Conservation (phyloP, 805 yeast genomes). For the Danielia reshetovae region DNA sequence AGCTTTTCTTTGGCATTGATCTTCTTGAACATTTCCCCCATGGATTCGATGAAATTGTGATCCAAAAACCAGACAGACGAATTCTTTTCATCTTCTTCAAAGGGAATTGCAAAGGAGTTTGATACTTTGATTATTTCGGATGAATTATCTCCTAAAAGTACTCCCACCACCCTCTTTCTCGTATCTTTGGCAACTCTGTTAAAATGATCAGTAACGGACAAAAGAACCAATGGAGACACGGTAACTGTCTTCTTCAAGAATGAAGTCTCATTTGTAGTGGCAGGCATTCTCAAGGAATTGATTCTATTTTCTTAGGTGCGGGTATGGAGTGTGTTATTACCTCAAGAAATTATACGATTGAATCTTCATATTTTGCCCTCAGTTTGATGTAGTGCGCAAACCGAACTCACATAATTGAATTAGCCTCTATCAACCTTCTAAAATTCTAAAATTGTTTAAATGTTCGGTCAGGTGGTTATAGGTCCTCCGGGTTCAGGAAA, state of each 20-base stretch:
- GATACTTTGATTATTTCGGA: constrained; percentile 64
- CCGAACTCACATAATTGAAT: too few relatives aligned
- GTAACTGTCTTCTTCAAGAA: constrained; percentile 59
- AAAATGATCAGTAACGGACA: constrained; percentile 94
- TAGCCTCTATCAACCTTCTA: too few relatives aligned
- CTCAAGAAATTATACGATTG: too few relatives aligned
- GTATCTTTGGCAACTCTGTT: constrained; percentile 71
- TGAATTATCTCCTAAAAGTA: constrained; percentile 77
- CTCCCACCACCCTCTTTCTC: constrained; percentile 89
- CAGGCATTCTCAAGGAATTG: constrained; percentile 16
- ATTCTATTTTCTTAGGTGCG: background rate
- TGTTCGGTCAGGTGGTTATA: constrained; percentile 86
- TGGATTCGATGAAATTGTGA: constrained; percentile 91
- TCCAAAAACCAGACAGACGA: constrained; percentile 95
- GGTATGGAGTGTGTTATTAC: too few relatives aligned
- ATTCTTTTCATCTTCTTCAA: constrained; percentile 92
- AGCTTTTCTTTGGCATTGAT: constrained; percentile 95
- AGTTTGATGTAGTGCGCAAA: constrained; percentile 1
- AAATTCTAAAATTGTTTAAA: too few relatives aligned
- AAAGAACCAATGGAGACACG: constrained; percentile 91
- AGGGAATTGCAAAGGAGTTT: constrained; percentile 95
- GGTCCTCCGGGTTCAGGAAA: constrained; percentile 99
- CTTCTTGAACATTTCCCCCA: constrained; percentile 97
- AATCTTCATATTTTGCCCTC: constrained; percentile 1
- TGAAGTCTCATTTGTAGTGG: constrained; percentile 32